Evolutionary conservation across 2,329 filamentous ascomycete genomes (phyloP).

Genomic region (Alternaria arbusti): DNA sequence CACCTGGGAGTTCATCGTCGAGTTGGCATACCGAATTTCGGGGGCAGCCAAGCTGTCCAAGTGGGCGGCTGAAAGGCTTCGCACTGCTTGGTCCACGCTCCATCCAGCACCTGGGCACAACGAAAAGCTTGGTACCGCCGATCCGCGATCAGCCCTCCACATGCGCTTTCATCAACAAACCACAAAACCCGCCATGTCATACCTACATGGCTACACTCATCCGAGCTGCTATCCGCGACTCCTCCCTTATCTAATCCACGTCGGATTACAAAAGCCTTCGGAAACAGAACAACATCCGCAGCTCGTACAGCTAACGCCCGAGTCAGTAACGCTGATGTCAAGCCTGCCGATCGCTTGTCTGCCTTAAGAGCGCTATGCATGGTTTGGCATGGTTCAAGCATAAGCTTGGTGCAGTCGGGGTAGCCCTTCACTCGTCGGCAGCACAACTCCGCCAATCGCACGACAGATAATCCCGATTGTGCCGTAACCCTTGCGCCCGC

Average conservation of each 20-base stretch:
- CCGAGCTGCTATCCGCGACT: background rate
- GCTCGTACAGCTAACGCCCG: background rate
- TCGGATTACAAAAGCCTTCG: background rate
- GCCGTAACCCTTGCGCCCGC: background rate
- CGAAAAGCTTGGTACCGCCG: conserved; percentile 1
- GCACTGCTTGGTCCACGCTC: conserved; percentile 5
- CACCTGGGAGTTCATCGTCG: background rate
- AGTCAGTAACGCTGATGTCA: background rate
- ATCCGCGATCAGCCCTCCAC: background rate
- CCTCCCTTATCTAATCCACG: background rate
- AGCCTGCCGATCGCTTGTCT: background rate
- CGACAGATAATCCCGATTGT: background rate
- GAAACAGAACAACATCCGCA: background rate
- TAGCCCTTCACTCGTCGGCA: background rate
- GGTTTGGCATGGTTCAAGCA: background rate
- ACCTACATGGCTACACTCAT: background rate
- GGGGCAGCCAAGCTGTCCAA: conserved; percentile 4
- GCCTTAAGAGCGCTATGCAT: background rate
- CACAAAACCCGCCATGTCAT: background rate
- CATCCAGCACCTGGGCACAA: background rate
- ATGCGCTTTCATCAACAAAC: background rate
- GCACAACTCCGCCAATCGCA: background rate
- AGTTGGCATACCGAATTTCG: background rate
- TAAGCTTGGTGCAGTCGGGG: background rate
- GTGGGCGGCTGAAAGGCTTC: conserved; percentile 3